Conservation (phyloP, 768 basidiomycete genomes). For the Leucosporidium yakuticum region DNA sequence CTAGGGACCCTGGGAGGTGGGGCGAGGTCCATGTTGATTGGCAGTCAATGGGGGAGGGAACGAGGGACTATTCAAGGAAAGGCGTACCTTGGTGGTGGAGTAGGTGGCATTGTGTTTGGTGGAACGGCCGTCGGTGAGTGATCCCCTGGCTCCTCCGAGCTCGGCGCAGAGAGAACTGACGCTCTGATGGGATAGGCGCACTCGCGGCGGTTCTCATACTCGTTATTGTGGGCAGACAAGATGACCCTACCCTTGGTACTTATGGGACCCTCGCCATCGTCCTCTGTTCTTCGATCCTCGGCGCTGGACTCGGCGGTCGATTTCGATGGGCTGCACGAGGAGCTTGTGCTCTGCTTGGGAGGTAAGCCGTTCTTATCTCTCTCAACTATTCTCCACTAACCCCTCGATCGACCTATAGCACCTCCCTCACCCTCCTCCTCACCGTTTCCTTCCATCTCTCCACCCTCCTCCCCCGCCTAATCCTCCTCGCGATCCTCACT, state of each 20-base stretch:
- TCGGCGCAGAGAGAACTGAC: background rate
- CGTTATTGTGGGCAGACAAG: conserved; percentile 3
- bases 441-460: conserved; percentile 3
- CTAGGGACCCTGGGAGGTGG: background rate
- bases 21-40: background rate
- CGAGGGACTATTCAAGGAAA: conserved; percentile 6
- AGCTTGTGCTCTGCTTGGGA: background rate
- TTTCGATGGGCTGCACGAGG: conserved; percentile 7
- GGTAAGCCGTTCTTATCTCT: background rate
- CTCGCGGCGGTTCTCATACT: conserved; percentile 1
- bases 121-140: background rate
- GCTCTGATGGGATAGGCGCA: background rate
- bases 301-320: conserved; percentile 4
- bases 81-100: conserved; percentile 19
- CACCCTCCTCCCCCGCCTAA: conserved; percentile 2
- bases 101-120: conserved; percentile 15
- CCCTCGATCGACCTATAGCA: background rate
- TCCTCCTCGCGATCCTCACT: conserved; percentile 6
- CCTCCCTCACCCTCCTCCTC: conserved; percentile 17
- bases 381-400: background rate
- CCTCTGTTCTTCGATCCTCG: background rate
- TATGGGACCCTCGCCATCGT: conserved; percentile 21
- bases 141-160: background rate
- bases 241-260: background rate
- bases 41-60: background rate